Evolutionary conservation across 2,329 filamentous ascomycete genomes (phyloP), one percentile per base, ranked within the genome.

Genomic region (Neopestalotiopsis sp.): DNA sequence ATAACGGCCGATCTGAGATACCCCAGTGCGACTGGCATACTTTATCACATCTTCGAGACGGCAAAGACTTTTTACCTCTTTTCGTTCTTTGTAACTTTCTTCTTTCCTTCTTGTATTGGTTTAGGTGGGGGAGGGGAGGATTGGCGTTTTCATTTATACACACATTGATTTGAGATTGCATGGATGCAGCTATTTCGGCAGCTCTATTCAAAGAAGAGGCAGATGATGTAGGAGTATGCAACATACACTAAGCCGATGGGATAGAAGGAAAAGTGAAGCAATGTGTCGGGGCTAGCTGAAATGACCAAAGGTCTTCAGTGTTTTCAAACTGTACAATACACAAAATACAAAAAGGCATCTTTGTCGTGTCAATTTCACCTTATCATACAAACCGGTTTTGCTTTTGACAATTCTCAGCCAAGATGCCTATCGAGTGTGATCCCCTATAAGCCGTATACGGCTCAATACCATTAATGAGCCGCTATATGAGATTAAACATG

Each of bases 1-100:
- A 67, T 69, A 28, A 69, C 68, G 68, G 68, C 68, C 68, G 65
- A 45, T 60, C 59, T 38, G 30, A 64, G 66, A 68, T 68, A 68
- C 66, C 66, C 66, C 40, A 63, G 60, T 68, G 40, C 62, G 62
- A 38, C 62, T 38, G 49, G 64, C 20, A 66, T 66, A 38, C 49
- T 58, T 66, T 24, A 34, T 30, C 30, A 59, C 17, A 59, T 52
- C 30, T 40, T 52, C 17, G 20, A 66, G 49, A 45, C 28, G 17
- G 28, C 28, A 66, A 32, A 57, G 28, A 66, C 9, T 17, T n/a
- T 24, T 40, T 66, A 38, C 6, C 49, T 66, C 58, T 34, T 38
- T n/a, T 14, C 17, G 13, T n/a, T 63, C 24, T 38, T 63, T 63
- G 32, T 63, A 40, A 38, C 34, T 63, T 40, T 42, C 60, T 63